Evolutionary conservation across 768 basidiomycete species (phyloP).

Genomic region (Boletus reticulatus): DNA sequence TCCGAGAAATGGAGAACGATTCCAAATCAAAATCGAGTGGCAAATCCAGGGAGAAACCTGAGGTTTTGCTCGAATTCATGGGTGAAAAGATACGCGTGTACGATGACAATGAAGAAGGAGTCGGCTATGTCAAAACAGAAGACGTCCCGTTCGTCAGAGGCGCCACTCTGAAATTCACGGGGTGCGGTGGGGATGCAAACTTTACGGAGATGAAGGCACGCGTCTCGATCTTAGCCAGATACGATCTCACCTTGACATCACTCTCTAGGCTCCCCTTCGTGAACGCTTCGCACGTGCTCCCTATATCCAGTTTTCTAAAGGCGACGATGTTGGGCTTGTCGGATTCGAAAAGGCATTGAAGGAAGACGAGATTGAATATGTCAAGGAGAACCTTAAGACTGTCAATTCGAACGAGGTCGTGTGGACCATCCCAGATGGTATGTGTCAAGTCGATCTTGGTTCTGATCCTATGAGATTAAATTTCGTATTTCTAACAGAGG

Average conservation of each 20-base stretch:
- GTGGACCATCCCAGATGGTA: constrained; percentile 65
- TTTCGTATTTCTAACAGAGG: constrained; percentile 43
- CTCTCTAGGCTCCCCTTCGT: constrained; percentile 41
- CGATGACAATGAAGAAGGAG: constrained; percentile 47
- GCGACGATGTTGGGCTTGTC: constrained; percentile 46
- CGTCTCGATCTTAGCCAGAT: not conserved
- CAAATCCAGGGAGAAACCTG: constrained; percentile 45
- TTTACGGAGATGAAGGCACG: constrained; percentile 60
- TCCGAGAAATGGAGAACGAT: constrained; percentile 57
- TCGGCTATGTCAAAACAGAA: constrained; percentile 41
- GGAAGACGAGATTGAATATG: constrained; percentile 69
- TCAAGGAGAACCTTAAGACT: constrained; percentile 63
- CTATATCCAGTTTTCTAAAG: constrained; percentile 47
- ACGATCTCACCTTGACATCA: not conserved
- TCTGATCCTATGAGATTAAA: not conserved
- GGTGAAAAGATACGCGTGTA: constrained; percentile 66
- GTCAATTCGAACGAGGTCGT: constrained; percentile 62
- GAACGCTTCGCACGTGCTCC: constrained; percentile 46
- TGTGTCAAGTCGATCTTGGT: constrained; percentile 9
- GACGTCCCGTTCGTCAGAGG: constrained; percentile 44
- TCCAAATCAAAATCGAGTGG: constrained; percentile 33
- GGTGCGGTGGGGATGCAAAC: constrained; percentile 53
- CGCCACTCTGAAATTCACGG: constrained; percentile 48
- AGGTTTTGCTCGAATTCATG: constrained; percentile 73
- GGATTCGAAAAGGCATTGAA: constrained; percentile 63